These are phyloP conservation scores for Leccinum truebloodii DNA, from an alignment of 768 basidiomycete species.

Conservation along the genomic window DNA sequence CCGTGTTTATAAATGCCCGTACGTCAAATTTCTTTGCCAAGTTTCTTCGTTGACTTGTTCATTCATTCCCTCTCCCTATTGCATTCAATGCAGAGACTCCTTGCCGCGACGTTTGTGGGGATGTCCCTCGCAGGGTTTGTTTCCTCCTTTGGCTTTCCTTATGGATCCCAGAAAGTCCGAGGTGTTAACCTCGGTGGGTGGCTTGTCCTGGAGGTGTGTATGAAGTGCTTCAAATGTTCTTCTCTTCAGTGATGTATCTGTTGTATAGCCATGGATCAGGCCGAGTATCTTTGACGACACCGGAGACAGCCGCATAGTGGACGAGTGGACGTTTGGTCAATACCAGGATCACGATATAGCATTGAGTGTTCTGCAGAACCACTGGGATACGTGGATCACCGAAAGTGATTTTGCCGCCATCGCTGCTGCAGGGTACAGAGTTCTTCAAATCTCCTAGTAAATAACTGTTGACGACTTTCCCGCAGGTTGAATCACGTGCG, in stretches of 20 bases:
- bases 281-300: conserved; percentile 69
- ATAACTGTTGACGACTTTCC: conserved; percentile 8
- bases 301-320: conserved; percentile 55
- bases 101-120: conserved; percentile 25
- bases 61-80: conserved; percentile 52
- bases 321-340: conserved; percentile 79
- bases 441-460: not conserved
- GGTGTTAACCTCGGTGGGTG: conserved; percentile 83
- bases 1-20: conserved; percentile 21
- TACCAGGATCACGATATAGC: conserved; percentile 56
- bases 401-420: conserved; percentile 77
- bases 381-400: conserved; percentile 86
- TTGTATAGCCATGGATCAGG: conserved; percentile 71
- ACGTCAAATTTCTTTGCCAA: not conserved
- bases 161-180: conserved; percentile 71
- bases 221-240: not conserved
- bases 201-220: conserved; percentile 53
- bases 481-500: conserved; percentile 78
- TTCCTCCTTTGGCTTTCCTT: conserved; percentile 58
- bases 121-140: conserved; percentile 32
- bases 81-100: conserved; percentile 25
- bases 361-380: conserved; percentile 50
- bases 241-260: conserved; percentile 40
- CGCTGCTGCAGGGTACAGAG: conserved; percentile 65
- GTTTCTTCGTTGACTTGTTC: not conserved